A percentile compares a stretch with the other conserved stretches of the same genome.
phyloP scores from a whole-genome alignment of 148 eudicot species.

The Camellia japonica region DNA sequence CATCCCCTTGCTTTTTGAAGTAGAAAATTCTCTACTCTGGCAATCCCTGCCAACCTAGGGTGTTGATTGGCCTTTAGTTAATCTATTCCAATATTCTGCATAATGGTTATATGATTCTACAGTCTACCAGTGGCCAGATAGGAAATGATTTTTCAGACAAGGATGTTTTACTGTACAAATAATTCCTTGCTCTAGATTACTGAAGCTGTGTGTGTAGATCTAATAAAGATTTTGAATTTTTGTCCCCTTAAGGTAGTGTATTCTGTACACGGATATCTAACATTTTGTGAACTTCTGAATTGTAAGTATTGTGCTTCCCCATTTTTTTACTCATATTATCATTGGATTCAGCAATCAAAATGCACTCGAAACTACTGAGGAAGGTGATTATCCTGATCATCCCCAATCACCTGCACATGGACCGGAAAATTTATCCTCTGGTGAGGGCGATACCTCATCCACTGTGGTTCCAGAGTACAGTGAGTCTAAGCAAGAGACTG shows the following conservation, averaged over 20 bases:
- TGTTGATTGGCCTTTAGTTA: no score
- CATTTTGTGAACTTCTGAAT: background rate
- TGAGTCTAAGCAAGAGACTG: conserved; percentile 56
- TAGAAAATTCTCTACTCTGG: no score
- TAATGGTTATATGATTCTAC: background rate
- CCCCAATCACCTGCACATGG: conserved; percentile 43
- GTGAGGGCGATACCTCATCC: conserved; percentile 44
- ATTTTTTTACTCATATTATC: background rate
- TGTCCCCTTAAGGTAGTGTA: background rate
- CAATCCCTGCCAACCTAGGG: no score
- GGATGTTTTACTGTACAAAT: background rate
- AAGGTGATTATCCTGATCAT: conserved; percentile 41
- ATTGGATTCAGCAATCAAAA: conserved; percentile 44
- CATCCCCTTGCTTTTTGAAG: background rate
- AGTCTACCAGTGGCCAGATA: background rate
- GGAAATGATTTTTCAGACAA: background rate
- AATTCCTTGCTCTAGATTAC: background rate
- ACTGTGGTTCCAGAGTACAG: conserved; percentile 33
- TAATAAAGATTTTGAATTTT: background rate
- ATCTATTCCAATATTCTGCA: no score
- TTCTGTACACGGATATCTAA: background rate
- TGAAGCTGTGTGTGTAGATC: background rate
- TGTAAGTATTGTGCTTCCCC: background rate
- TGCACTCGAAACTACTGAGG: conserved; percentile 41
- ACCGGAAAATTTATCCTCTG: conserved; percentile 39